phyloP scores from a whole-genome alignment of 495 filamentous ascomycete species.

The Sabuloglossum arenarium region DNA sequence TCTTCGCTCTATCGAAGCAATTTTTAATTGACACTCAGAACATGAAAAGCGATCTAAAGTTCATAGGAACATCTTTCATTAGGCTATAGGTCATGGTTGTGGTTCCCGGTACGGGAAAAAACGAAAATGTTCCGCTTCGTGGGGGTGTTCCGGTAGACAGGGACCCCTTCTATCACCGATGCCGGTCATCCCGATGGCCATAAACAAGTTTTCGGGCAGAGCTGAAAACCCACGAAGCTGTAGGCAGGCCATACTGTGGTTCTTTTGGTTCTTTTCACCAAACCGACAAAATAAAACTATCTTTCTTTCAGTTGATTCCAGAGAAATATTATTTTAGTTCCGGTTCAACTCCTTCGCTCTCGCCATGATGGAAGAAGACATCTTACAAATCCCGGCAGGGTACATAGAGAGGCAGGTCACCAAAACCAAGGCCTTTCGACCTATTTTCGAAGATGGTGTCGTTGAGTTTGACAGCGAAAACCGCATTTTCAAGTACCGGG shows the following conservation, averaged over 20 bases:
- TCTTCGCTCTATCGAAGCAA: no score
- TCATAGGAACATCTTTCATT: no score
- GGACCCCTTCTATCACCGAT: no score
- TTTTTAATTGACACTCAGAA: no score
- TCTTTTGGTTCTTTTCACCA: neutral
- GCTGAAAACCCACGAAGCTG: neutral
- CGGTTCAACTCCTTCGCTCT: neutral
- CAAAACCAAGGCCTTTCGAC: neutral
- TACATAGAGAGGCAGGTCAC: neutral
- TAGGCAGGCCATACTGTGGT: neutral
- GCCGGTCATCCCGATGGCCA: no score
- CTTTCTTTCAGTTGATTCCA: neutral
- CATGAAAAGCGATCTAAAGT: no score
- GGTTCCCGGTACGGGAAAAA: no score
- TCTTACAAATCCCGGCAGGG: neutral
- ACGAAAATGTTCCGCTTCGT: no score
- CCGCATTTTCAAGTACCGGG: neutral
- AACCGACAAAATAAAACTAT: neutral
- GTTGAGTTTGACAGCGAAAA: neutral
- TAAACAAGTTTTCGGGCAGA: neutral
- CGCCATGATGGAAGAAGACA: neutral
- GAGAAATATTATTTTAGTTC: neutral
- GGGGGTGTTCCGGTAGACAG: no score
- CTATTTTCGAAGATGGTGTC: neutral
- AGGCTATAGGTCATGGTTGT: no score